These are phyloP conservation scores for Aspergillus tanneri DNA, from an alignment of 2,329 filamentous ascomycete genomes.

Conservation along the genomic window DNA sequence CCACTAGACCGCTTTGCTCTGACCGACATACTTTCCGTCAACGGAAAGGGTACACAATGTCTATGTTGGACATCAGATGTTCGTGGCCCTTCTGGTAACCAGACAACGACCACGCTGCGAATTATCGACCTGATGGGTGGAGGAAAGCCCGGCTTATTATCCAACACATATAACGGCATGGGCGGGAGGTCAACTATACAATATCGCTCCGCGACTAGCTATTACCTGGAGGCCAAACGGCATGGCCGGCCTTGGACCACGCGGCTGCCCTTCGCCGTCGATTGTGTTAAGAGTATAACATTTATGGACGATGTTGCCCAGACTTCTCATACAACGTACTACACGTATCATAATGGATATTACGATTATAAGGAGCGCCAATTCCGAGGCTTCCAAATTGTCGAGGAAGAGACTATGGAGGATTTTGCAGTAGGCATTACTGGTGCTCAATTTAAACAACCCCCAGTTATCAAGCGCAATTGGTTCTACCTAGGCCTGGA, in stretches of 20 bases:
- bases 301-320: neutral
- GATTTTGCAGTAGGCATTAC: neutral
- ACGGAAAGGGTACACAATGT: neutral
- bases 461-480: too few species aligned
- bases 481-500: slow-evolving; percentile 6
- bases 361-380: neutral
- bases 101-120: too few species aligned
- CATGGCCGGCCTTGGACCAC: neutral
- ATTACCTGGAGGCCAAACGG: neutral
- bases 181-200: too few species aligned
- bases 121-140: too few species aligned
- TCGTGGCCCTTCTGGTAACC: too few species aligned
- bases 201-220: too few species aligned
- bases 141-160: too few species aligned
- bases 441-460: too few species aligned
- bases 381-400: slow-evolving; percentile 4
- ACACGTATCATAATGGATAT: slow-evolving; percentile 6
- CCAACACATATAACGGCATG: too few species aligned
- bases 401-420: neutral
- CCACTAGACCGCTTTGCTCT: neutral
- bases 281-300: neutral
- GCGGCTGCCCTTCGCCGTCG: neutral
- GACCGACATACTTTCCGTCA: neutral
- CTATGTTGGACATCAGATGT: neutral
- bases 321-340: neutral